Evolutionary conservation across 192 early-diverging fungal species (phyloP).

Genomic region (Backusella macrospora): DNA sequence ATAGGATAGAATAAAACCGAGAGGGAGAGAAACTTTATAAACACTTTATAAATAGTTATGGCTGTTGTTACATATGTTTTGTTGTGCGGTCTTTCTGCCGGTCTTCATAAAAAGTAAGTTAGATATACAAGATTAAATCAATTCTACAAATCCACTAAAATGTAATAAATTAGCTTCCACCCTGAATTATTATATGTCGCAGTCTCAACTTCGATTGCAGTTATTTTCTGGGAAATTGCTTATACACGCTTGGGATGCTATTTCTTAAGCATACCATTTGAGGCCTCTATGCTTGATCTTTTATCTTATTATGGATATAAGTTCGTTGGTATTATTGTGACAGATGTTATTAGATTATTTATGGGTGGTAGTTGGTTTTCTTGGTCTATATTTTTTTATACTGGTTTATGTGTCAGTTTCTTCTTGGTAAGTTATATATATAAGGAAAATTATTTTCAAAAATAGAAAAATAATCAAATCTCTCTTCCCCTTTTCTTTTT

Average conservation of each 20-base stretch:
- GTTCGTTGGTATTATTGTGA: conserved; percentile 79
- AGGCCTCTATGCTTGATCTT: conserved; percentile 85
- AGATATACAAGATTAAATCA: not conserved
- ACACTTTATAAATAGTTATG: conserved; percentile 59
- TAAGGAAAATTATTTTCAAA: not conserved
- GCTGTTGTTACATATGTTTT: conserved; percentile 91
- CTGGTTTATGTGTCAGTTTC: conserved; percentile 79
- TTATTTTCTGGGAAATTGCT: conserved; percentile 82
- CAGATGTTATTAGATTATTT: conserved; percentile 47
- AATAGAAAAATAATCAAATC: not conserved
- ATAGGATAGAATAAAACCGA: not conserved
- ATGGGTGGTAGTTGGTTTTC: conserved; percentile 56
- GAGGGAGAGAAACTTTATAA: not conserved
- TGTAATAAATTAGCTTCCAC: conserved; percentile 60
- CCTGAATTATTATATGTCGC: conserved; percentile 86
- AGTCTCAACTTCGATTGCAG: conserved; percentile 78
- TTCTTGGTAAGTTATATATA: conserved; percentile 68
- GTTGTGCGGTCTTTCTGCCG: conserved; percentile 62
- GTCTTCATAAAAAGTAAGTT: conserved; percentile 61
- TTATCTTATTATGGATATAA: conserved; percentile 93
- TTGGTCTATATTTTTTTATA: conserved; percentile 74
- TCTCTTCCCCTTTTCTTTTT: conserved; percentile 12
- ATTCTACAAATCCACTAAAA: not conserved
- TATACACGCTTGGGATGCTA: conserved; percentile 86
- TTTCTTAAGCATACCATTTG: conserved; percentile 80